Base-by-base conservation (phyloP, 2,329 filamentous ascomycete species). In the Fusarium poae region DNA sequence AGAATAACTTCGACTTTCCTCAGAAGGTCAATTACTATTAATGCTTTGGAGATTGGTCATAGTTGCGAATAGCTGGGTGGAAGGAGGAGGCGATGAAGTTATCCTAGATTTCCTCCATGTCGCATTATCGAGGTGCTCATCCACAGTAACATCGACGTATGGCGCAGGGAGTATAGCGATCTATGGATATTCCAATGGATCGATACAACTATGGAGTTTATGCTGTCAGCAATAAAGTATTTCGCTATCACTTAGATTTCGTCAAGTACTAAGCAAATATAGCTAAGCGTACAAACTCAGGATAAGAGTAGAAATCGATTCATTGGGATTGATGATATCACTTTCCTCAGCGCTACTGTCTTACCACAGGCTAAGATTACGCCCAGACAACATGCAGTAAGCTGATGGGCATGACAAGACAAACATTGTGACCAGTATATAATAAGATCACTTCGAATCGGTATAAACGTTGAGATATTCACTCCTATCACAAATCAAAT, bases 1-100 rank as follows among this genome's bases (percentile, higher is more conserved):
- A 56, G 20, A 51, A 67, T 12, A 70, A 67, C 44, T 63, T 63
- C 25, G 51, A 35, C 1, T 51, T 69, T 29, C 48, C 42, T 18
- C 61, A 65, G 25, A 60, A 42, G 13, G 9, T 63, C 25, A 3
- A 16, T 21, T 43, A 21, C 35, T 30, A 12, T 9, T 21, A 16
- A 23, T 51, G 35, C 18, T 11, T 13, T 4, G 3, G 13, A 56
- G 1, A 13, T 5, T 6, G 4, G 29, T 5, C 15, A 9, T 20
- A 25, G 18, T 16, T 20, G 5, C n/a, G 9, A 35, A 34, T 39
- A 9, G 2, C 9, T 7, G 13, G 20, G 9, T n/a, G 9, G 21
- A 8, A n/a, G 10, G 20, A 21, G 13, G 13, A n/a, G 11, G 8
- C 4, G 25, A 3, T 4, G 12, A 45, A 15, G 5, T 13, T 29